Conservation (phyloP, 2,329 filamentous ascomycete species). For the Cercospora berteroae region DNA sequence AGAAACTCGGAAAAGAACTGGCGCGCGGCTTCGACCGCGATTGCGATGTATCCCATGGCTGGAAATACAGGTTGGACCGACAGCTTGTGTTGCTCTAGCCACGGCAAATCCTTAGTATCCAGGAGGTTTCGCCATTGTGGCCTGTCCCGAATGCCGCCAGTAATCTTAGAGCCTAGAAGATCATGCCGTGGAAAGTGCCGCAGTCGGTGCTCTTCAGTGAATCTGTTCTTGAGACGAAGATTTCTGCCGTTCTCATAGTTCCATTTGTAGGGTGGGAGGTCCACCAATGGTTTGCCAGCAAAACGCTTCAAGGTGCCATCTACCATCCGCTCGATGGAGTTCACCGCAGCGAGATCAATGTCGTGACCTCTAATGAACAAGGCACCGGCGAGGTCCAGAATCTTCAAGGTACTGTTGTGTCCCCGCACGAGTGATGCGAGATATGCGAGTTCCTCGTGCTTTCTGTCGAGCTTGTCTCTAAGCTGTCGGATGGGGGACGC, state of each 20-base stretch:
- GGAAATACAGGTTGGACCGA: slow-evolving; percentile 16
- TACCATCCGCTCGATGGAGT: neutral
- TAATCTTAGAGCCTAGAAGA: slow-evolving; percentile 1
- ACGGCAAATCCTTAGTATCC: neutral
- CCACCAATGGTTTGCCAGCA: neutral
- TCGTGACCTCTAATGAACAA: neutral
- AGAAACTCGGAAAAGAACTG: slow-evolving; percentile 1
- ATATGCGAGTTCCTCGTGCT: neutral
- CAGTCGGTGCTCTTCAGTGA: slow-evolving; percentile 4
- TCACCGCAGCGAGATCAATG: neutral
- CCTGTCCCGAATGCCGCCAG: neutral
- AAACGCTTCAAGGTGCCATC: neutral
- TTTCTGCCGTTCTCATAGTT: neutral
- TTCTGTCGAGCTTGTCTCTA: neutral
- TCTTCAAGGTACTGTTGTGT: neutral
- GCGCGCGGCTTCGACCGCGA: slow-evolving; percentile 15
- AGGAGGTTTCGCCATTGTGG: neutral
- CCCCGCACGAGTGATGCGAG: neutral
- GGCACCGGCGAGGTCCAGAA: neutral
- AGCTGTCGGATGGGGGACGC: neutral
- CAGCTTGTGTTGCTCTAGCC: slow-evolving; percentile 36
- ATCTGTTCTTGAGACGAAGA: neutral
- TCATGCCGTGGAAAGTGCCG: slow-evolving; percentile 8
- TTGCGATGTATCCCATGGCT: slow-evolving; percentile 17
- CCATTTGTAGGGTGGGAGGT: neutral